Percentiles rank a stretch among this genome's conserved stretches.
Evolutionary conservation across 2,329 filamentous ascomycete genomes (phyloP).

Genomic region (Pseudogymnoascus sp.): DNA sequence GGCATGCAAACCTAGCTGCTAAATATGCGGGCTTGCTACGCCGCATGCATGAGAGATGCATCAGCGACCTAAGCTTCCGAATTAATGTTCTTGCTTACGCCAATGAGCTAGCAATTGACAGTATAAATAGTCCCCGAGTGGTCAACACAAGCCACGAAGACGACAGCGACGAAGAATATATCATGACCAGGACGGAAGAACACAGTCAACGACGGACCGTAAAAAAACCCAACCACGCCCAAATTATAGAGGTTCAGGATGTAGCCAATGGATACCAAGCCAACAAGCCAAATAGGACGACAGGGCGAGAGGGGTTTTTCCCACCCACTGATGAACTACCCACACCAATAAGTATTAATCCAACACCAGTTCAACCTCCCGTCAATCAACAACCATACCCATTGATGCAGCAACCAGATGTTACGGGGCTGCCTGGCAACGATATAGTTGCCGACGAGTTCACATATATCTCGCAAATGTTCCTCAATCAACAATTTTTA

Average conservation of each 20-base stretch:
- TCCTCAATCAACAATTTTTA: slow-evolving; percentile 24
- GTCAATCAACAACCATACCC: slow-evolving; percentile 11
- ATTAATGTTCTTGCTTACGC: slow-evolving; percentile 16
- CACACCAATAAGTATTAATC: not conserved
- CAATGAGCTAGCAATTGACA: slow-evolving; percentile 7
- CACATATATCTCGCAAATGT: slow-evolving; percentile 20
- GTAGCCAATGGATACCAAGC: not conserved
- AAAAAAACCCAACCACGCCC: not conserved
- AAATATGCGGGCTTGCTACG: slow-evolving; percentile 19
- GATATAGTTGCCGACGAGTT: slow-evolving; percentile 19
- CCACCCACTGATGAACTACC: not conserved
- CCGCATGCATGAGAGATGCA: slow-evolving; percentile 14
- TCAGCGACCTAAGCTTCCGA: slow-evolving; percentile 7
- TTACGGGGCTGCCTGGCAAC: not conserved
- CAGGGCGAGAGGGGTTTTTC: not conserved
- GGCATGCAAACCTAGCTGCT: slow-evolving; percentile 15
- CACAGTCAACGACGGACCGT: not conserved
- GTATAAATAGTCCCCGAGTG: not conserved
- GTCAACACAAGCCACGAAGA: not conserved
- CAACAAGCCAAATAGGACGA: not conserved
- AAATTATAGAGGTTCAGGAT: not conserved
- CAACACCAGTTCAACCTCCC: not conserved
- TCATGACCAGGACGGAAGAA: not conserved
- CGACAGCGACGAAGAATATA: slow-evolving; percentile 4
- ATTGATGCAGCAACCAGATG: slow-evolving; percentile 3